phyloP scores from a whole-genome alignment of 2,329 filamentous ascomycete genomes.

The Monilinia polystroma region DNA sequence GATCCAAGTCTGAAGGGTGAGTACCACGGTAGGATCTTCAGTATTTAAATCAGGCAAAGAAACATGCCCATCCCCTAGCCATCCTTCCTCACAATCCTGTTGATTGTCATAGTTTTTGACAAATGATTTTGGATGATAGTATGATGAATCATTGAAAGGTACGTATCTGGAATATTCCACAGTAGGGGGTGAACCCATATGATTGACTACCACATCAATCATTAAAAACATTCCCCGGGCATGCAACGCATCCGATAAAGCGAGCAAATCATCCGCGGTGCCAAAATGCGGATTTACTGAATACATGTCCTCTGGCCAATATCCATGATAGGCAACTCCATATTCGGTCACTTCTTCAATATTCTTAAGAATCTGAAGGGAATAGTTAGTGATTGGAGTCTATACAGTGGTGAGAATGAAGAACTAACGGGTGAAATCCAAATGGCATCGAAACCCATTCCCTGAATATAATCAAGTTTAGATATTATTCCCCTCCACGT shows the following conservation, averaged over 20 bases:
- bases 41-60: constrained; percentile 20
- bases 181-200: constrained; percentile 25
- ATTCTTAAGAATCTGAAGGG: constrained; percentile 17
- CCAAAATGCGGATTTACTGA: constrained; percentile 59
- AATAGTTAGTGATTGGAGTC: neutral
- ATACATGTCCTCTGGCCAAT: constrained; percentile 48
- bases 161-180: constrained; percentile 26
- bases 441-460: constrained; percentile 41
- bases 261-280: constrained; percentile 56
- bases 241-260: constrained; percentile 56
- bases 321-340: constrained; percentile 46
- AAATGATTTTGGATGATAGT: constrained; percentile 39
- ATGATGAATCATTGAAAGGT: constrained; percentile 40
- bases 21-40: constrained; percentile 41
- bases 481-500: constrained; percentile 48
- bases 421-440: constrained; percentile 23
- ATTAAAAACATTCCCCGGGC: constrained; percentile 48
- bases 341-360: constrained; percentile 42
- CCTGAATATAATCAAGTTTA: constrained; percentile 48
- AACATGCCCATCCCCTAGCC: constrained; percentile 14
- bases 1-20: constrained; percentile 43
- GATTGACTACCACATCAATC: constrained; percentile 48
- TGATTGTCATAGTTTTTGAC: constrained; percentile 19
- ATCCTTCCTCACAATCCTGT: constrained; percentile 21
- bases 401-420: no score